Evolutionary conservation across 768 basidiomycete genomes (phyloP), one percentile per base, ranked within the genome.

Genomic region (Tricholoma bakamatsutake): DNA sequence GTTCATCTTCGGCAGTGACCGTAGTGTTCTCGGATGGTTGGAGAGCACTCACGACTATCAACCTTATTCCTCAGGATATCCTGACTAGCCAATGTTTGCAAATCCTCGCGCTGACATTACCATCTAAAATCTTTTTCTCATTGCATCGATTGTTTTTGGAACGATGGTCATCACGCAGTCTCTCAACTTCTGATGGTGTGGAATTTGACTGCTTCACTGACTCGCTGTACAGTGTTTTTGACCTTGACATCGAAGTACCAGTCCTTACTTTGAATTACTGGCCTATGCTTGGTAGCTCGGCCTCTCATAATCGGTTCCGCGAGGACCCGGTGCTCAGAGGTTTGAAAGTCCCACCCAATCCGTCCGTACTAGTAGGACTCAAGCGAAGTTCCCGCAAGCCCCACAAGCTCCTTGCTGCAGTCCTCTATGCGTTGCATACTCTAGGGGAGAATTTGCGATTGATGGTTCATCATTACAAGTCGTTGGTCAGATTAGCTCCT

Each of bases 381-480:
- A 51, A 66, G 21, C 60, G 58, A 27, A 65, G 57, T 50, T 60
- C 55, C 47, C 62, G 60, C 2, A 64, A 57, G 53, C 76, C 79
- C 11, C 78, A 81, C 50, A 67, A 68, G 18, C 67, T 80, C 13
- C 71, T 86, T 13, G 81, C 81, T 0, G 80, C 81, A 1, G 74
- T 87, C 27, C 72, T 95, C 11, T 82, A 85, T 56, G 87, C 84
- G 0, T 69, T 98, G 1, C 94, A 98, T 65, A 80, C 85, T 43
- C 76, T 96, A 2, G 93, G 80, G 0, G 91, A 89, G 64, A 80
- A 87, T 55, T 67, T 87, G 31, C 79, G 85, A 13, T 72, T 90
- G 2, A 71, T 76, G n/a, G 69, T 81, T 11, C 73, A 81, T 57
- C 74, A 78, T 18, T 83, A 85, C 46, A 70, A 77, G 42, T 77